Conservation (phyloP, 129 eudicot genomes). For the Mikania micrantha region DNA sequence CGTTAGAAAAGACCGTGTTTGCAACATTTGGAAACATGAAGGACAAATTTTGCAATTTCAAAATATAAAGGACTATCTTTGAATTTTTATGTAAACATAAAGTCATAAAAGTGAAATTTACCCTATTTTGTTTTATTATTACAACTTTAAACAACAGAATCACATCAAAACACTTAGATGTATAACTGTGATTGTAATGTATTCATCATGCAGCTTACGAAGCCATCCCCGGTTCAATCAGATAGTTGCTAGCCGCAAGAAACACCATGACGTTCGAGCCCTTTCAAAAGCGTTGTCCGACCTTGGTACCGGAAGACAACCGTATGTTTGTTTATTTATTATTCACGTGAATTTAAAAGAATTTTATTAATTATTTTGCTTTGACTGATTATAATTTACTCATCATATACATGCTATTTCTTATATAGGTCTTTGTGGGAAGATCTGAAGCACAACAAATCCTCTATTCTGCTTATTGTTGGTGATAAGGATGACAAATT, state of each 20-base stretch:
- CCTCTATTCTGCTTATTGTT: constrained; percentile 50
- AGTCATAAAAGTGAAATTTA: too few relatives aligned
- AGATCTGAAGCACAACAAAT: constrained; percentile 51
- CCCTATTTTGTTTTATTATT: not conserved
- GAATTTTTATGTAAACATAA: too few relatives aligned
- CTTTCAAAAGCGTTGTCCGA: constrained; percentile 68
- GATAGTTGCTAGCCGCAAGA: constrained; percentile 45
- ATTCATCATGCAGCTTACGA: constrained; percentile 57
- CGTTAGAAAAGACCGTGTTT: too few relatives aligned
- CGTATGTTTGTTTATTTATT: constrained; percentile 46
- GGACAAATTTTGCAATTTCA: too few relatives aligned
- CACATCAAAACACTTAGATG: not conserved
- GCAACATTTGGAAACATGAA: too few relatives aligned
- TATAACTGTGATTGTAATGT: not conserved
- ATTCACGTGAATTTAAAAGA: not conserved
- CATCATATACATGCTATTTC: not conserved
- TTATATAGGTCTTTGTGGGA: constrained; percentile 78
- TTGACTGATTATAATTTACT: not conserved
- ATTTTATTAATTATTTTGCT: not conserved
- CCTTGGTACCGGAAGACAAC: constrained; percentile 76
- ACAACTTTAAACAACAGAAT: not conserved
- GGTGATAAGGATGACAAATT: constrained; percentile 81
- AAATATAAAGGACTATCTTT: too few relatives aligned
- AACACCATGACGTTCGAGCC: constrained; percentile 49
- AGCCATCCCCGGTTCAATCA: constrained; percentile 59